Percentiles rank a stretch among this genome's conserved stretches.
Evolutionary conservation across 2,329 filamentous ascomycete species (phyloP).

Genomic region (Sporothrix pseudoabietina): DNA sequence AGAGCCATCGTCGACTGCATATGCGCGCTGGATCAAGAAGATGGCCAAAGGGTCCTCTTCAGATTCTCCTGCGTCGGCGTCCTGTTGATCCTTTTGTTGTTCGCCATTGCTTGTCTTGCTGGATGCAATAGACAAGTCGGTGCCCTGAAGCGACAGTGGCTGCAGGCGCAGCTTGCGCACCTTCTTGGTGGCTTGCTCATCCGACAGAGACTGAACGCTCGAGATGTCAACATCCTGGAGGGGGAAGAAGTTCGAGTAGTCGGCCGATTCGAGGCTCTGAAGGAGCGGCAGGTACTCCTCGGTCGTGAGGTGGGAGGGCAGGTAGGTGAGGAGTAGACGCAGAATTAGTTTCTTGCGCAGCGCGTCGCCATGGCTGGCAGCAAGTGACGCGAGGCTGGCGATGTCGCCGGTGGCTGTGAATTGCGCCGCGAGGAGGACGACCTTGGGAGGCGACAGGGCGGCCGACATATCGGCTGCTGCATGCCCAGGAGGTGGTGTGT

Average conservation of each 20-base stretch:
- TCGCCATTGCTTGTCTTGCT: constrained; percentile 46
- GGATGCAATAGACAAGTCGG: not conserved
- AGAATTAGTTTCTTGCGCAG: constrained; percentile 67
- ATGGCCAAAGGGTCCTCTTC: constrained; percentile 44
- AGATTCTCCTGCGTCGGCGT: constrained; percentile 37
- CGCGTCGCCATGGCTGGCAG: constrained; percentile 57
- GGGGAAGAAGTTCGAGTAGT: constrained; percentile 38
- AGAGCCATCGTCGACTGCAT: constrained; percentile 70
- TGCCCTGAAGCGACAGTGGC: constrained; percentile 52
- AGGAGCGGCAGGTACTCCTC: constrained; percentile 64
- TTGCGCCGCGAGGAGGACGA: constrained; percentile 72
- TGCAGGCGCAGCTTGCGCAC: constrained; percentile 65
- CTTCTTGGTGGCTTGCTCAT: constrained; percentile 65
- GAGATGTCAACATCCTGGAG: constrained; percentile 56
- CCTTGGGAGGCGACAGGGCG: constrained; percentile 65
- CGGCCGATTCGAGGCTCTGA: constrained; percentile 55
- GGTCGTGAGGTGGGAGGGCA: constrained; percentile 71
- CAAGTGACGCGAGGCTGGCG: constrained; percentile 61
- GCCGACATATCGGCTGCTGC: constrained; percentile 33
- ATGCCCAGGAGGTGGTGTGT: not conserved
- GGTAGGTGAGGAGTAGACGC: constrained; percentile 72
- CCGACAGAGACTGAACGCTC: constrained; percentile 59
- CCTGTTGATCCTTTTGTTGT: constrained; percentile 45
- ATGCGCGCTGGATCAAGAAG: constrained; percentile 69
- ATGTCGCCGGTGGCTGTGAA: constrained; percentile 68